A percentile compares a stretch with the other conserved stretches of the same genome.
phyloP scores from a whole-genome alignment of 768 basidiomycete species.

The Tephrocybe sp. region DNA sequence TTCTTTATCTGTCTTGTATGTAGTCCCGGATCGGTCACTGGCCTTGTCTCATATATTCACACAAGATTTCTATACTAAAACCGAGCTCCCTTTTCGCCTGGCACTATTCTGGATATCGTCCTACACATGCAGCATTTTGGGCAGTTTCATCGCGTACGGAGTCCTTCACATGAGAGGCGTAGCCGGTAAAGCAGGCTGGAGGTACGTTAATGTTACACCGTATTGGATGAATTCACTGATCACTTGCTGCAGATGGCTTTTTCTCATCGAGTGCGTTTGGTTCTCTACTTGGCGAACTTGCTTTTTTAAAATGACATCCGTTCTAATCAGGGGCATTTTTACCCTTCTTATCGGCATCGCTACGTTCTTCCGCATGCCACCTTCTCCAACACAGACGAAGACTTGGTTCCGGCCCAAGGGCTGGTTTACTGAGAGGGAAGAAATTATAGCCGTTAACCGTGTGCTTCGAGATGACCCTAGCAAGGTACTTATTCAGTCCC shows the following conservation, averaged over 20 bases:
- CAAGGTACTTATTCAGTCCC: conserved; percentile 33
- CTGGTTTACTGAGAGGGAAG: conserved; percentile 64
- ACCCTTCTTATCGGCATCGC: conserved; percentile 51
- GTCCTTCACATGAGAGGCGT: conserved; percentile 57
- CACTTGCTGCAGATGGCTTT: conserved; percentile 40
- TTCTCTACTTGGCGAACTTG: background rate
- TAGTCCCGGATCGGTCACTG: background rate
- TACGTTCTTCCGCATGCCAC: conserved; percentile 58
- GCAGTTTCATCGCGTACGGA: conserved; percentile 59
- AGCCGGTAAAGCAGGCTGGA: conserved; percentile 50
- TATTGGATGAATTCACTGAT: background rate
- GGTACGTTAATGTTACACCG: conserved; percentile 12
- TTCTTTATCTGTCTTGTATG: conserved; percentile 60
- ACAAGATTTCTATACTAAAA: conserved; percentile 58
- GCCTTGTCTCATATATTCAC: background rate
- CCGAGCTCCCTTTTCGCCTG: conserved; percentile 53
- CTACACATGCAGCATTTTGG: conserved; percentile 42
- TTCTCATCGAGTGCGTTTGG: conserved; percentile 45
- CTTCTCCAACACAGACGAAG: conserved; percentile 58
- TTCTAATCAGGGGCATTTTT: conserved; percentile 33
- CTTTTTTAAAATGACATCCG: background rate
- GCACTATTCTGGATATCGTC: conserved; percentile 54
- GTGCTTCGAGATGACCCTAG: conserved; percentile 64
- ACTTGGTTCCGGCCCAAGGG: conserved; percentile 56
- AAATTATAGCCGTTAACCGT: conserved; percentile 56